Conservation (phyloP, 805 yeast genomes). For the Maudiozyma bulderi region DNA sequence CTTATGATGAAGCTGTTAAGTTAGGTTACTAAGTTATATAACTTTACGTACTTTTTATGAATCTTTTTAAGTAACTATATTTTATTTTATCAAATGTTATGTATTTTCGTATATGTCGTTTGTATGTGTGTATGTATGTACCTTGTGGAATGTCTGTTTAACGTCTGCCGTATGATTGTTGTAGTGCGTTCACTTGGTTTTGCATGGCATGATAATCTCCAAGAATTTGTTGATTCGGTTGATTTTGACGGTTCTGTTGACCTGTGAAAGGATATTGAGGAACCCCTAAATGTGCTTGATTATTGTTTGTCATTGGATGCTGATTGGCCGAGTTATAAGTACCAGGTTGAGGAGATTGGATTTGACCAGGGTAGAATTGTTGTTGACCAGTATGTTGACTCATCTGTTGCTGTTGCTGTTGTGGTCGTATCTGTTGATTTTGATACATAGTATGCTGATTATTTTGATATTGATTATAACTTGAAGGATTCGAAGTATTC, state of each 20-base stretch:
- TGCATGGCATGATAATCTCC: slow-evolving; percentile 60
- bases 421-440: neutral
- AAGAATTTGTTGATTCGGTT: slow-evolving; percentile 37
- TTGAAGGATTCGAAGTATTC: neutral
- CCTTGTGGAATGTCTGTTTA: neutral
- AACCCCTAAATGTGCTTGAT: slow-evolving; percentile 30
- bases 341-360: slow-evolving; percentile 1
- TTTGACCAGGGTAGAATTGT: slow-evolving; percentile 1
- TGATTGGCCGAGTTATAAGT: slow-evolving; percentile 1
- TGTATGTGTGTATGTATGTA: neutral
- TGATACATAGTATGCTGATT: neutral
- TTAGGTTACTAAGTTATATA: slow-evolving; percentile 7
- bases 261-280: neutral
- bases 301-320: neutral
- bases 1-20: slow-evolving; percentile 21
- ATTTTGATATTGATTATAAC: too few species aligned
- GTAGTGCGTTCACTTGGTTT: slow-evolving; percentile 55
- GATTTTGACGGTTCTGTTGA: neutral
- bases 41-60: too few species aligned
- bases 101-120: neutral
- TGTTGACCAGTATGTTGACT: slow-evolving; percentile 2
- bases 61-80: too few species aligned
- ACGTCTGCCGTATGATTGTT: slow-evolving; percentile 16
- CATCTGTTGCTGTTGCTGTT: neutral
- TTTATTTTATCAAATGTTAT: neutral